These are phyloP conservation scores for Colletotrichum lindemuthianum DNA, from an alignment of 2,329 filamentous ascomycete genomes.

Conservation along the genomic window DNA sequence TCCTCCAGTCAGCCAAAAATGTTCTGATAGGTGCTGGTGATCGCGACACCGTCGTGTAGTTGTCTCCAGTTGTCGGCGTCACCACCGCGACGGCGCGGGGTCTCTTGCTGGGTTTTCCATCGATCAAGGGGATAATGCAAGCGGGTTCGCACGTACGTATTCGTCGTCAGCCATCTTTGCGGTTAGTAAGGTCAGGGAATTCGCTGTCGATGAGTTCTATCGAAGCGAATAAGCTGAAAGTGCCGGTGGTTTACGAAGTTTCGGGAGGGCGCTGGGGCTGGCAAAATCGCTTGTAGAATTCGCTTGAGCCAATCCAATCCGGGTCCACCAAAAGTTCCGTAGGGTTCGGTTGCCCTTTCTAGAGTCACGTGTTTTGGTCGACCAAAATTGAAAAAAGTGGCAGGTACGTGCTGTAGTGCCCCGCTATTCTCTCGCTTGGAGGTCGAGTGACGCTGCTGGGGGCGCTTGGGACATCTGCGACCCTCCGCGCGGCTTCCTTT, in stretches of 20 bases:
- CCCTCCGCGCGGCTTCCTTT: background rate
- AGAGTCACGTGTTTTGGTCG: conserved; percentile 30
- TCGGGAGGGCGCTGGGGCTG: conserved; percentile 28
- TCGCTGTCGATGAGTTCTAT: conserved; percentile 55
- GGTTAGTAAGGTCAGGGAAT: conserved; percentile 54
- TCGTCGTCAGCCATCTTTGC: conserved; percentile 84
- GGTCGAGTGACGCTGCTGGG: background rate
- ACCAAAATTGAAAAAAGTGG: conserved; percentile 1
- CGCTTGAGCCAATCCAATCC: conserved; percentile 29
- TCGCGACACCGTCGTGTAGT: conserved; percentile 1
- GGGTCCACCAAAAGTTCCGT: conserved; percentile 19
- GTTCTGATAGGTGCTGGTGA: conserved; percentile 37
- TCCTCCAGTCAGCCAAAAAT: conserved; percentile 39
- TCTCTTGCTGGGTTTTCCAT: conserved; percentile 16
- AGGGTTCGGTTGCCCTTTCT: conserved; percentile 36
- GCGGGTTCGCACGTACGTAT: conserved; percentile 74
- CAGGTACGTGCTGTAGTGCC: background rate
- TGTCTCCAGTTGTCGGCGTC: conserved; percentile 14
- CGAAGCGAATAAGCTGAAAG: conserved; percentile 52
- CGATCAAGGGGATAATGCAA: conserved; percentile 25
- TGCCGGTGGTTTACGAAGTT: conserved; percentile 35
- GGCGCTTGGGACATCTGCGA: background rate
- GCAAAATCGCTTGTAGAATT: conserved; percentile 28
- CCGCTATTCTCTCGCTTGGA: background rate
- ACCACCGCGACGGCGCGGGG: conserved; percentile 19